These are phyloP conservation scores for Petunia secreta DNA, from an alignment of 257 asterid genomes.

Conservation along the genomic window DNA sequence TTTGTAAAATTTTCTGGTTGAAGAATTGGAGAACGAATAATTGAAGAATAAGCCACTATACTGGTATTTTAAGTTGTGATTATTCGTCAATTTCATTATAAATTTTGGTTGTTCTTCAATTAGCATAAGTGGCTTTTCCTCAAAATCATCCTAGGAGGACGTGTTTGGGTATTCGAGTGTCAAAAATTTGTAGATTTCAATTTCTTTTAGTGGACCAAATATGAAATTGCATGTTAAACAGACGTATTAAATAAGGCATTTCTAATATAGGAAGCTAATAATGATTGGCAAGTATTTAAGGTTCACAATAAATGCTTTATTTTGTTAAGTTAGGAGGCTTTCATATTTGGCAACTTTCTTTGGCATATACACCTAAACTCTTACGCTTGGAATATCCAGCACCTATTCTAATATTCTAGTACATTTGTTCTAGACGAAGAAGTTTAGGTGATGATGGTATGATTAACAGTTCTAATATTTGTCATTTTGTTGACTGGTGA, in stretches of 20 bases:
- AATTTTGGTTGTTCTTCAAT: too few species aligned
- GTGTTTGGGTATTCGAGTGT: background rate
- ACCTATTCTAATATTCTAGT: background rate
- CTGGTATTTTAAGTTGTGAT: too few species aligned
- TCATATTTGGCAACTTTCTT: background rate
- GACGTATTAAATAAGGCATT: conserved; percentile 18
- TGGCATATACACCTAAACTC: background rate
- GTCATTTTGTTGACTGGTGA: background rate
- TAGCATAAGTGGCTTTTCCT: too few species aligned
- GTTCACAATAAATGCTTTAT: background rate
- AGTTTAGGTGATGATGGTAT: background rate
- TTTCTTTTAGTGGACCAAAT: conserved; percentile 10
- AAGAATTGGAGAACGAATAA: too few species aligned
- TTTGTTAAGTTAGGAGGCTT: background rate
- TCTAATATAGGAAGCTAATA: background rate
- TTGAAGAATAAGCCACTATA: too few species aligned
- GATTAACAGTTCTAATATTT: background rate
- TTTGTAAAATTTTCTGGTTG: too few species aligned
- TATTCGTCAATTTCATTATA: too few species aligned
- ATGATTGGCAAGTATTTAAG: background rate
- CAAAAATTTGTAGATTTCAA: background rate
- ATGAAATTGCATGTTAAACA: background rate
- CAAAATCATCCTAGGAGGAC: background rate
- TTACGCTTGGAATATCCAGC: background rate
- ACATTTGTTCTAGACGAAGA: background rate